Evolutionary conservation across 202 grass and related monocot genomes (phyloP).

Genomic region (Digitaria exilis): DNA sequence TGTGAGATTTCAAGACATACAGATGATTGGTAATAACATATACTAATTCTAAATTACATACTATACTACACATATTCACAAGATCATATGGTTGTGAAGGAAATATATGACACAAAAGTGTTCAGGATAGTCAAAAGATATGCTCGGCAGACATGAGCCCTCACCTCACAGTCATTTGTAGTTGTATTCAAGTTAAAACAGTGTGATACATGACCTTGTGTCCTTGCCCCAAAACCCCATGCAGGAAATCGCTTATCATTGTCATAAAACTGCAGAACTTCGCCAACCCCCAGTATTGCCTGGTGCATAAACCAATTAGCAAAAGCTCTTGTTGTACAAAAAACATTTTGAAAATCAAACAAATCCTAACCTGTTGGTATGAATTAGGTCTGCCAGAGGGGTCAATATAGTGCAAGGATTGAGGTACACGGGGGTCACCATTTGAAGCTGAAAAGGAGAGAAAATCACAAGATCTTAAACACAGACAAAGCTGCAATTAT

Average conservation of each 20-base stretch:
- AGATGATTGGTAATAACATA: constrained; percentile 9
- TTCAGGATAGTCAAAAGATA: background rate
- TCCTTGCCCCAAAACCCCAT: constrained; percentile 95
- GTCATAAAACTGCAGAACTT: constrained; percentile 96
- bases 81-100: background rate
- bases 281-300: constrained; percentile 85
- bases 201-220: constrained; percentile 62
- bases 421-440: constrained; percentile 75
- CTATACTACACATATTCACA: background rate
- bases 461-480: constrained; percentile 5
- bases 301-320: constrained; percentile 37
- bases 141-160: constrained; percentile 20
- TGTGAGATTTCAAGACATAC: constrained; percentile 5
- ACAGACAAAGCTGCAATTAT: background rate
- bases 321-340: background rate
- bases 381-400: constrained; percentile 86
- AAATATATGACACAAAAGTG: background rate
- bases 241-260: constrained; percentile 80
- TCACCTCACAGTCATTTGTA: constrained; percentile 76
- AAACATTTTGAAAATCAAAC: constrained; percentile 17
- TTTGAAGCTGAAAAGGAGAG: constrained; percentile 73
- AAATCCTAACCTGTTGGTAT: constrained; percentile 77
- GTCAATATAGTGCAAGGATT: constrained; percentile 95
- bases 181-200: constrained; percentile 91
- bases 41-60: background rate